phyloP scores from a whole-genome alignment of 2,329 filamentous ascomycete genomes.

The Diaporthe nobilis region DNA sequence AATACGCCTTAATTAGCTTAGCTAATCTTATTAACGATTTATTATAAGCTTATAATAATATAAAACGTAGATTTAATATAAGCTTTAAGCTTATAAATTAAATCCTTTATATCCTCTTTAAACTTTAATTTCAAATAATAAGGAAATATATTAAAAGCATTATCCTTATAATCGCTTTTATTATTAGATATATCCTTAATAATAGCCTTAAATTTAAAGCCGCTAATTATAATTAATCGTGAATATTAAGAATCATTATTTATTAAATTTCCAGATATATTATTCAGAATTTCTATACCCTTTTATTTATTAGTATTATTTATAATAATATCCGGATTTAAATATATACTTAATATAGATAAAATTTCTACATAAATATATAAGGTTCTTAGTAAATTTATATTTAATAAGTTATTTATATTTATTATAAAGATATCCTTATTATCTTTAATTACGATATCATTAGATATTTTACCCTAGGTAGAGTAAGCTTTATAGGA shows the following conservation, averaged over 20 bases:
- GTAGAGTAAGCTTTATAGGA: neutral
- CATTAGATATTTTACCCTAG: neutral
- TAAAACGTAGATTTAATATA: neutral
- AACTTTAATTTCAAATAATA: neutral
- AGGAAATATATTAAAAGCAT: neutral
- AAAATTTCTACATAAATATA: neutral
- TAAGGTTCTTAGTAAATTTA: neutral
- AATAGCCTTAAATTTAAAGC: neutral
- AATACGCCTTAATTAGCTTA: neutral
- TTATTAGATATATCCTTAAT: neutral
- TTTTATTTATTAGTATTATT: neutral
- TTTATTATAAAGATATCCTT: neutral
- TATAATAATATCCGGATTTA: neutral
- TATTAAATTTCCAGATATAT: neutral
- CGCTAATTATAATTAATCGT: neutral
- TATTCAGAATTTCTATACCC: neutral
- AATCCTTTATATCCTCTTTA: neutral
- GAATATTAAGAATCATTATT: neutral
- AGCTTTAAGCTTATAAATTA: neutral
- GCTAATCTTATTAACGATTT: neutral
- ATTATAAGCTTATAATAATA: neutral
- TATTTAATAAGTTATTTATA: neutral
- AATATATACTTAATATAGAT: neutral
- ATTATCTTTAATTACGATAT: neutral
- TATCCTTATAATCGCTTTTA: neutral